Percentiles rank a stretch among this genome's conserved stretches.
phyloP scores from a whole-genome alignment of 768 basidiomycete genomes.

The Fomitopsis serialis region DNA sequence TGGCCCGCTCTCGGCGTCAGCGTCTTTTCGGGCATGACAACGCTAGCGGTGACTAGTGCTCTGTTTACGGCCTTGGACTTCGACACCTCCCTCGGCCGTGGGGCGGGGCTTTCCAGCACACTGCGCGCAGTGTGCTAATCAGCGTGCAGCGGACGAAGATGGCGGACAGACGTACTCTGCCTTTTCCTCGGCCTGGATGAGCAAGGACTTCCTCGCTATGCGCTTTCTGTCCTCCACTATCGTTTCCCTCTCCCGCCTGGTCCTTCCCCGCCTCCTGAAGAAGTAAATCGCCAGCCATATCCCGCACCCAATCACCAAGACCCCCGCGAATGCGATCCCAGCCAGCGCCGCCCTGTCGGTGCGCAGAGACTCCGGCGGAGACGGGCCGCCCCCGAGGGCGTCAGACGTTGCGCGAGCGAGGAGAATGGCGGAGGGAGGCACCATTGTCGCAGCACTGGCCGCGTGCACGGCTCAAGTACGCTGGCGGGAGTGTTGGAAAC shows the following conservation, averaged over 20 bases:
- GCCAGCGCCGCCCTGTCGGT: constrained; percentile 37
- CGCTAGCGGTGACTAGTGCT: constrained; percentile 32
- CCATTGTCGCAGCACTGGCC: too few relatives aligned
- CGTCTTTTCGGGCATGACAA: constrained; percentile 51
- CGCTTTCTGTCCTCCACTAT: constrained; percentile 8
- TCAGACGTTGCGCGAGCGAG: neutral
- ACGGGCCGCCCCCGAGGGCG: neutral
- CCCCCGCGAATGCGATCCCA: constrained; percentile 44
- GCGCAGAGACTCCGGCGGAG: constrained; percentile 10
- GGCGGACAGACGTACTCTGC: neutral
- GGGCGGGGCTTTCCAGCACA: neutral
- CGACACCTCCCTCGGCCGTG: neutral
- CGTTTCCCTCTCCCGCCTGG: constrained; percentile 32
- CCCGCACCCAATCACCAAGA: constrained; percentile 31
- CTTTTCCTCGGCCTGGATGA: neutral
- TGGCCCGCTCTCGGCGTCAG: neutral
- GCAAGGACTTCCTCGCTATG: neutral
- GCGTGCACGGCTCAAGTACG: too few relatives aligned
- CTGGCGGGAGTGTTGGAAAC: too few relatives aligned
- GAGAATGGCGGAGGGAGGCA: neutral
- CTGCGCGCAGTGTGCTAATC: neutral
- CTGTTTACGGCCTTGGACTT: constrained; percentile 28
- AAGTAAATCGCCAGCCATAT: constrained; percentile 40
- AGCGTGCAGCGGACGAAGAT: neutral
- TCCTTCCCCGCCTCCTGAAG: constrained; percentile 34